A percentile compares a stretch with the other conserved stretches of the same genome.
These are phyloP conservation scores for Syzygium jambos DNA, from an alignment of 345 rosid genomes.

Conservation along the genomic window DNA sequence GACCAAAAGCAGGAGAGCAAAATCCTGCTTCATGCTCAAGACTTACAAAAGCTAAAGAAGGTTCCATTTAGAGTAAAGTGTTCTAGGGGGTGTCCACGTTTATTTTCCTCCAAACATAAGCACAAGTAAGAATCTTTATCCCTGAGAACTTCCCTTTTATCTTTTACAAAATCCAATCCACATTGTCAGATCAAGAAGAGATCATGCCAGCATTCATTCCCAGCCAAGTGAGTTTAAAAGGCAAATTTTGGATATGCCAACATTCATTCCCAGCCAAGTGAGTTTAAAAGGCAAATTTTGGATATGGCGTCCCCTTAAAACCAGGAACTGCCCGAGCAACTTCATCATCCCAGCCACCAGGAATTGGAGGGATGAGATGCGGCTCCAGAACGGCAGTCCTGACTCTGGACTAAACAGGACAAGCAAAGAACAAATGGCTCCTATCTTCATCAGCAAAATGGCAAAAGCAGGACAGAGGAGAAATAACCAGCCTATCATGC, in stretches of 20 bases:
- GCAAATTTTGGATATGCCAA: fast-evolving
- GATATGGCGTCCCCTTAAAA: not conserved
- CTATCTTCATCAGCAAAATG: too few relatives aligned
- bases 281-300: not conserved
- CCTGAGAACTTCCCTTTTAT: not conserved
- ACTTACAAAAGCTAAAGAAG: not conserved
- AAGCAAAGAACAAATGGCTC: not conserved
- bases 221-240: not conserved
- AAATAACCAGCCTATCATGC: not conserved
- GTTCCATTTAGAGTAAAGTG: not conserved
- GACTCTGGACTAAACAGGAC: not conserved
- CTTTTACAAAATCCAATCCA: not conserved
- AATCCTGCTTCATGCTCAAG: not conserved
- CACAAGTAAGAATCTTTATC: fast-evolving
- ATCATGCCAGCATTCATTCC: fast-evolving
- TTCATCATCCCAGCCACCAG: not conserved
- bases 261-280: not conserved
- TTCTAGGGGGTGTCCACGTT: fast-evolving
- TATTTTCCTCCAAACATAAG: not conserved
- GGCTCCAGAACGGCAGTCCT: not conserved
- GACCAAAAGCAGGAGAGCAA: not conserved
- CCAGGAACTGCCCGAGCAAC: fast-evolving
- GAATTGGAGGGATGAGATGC: not conserved
- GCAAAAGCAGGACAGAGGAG: too few relatives aligned
- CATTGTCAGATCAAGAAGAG: not conserved